Conservation (phyloP, 169 alveolate species). For the Eimeria praecox region DNA sequence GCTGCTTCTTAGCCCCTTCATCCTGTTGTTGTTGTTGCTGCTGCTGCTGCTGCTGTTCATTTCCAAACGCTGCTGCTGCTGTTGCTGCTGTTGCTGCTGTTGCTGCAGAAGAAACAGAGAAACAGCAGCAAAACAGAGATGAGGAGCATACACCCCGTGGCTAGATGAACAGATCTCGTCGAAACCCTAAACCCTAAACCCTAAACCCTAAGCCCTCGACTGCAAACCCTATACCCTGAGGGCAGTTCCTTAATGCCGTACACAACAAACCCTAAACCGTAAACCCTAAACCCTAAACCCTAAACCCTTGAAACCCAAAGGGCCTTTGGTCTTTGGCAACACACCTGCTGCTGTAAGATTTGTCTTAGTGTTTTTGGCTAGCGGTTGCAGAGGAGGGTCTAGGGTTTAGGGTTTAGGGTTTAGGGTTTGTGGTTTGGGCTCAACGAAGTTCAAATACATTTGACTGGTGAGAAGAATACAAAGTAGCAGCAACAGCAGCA, state of each 20-base stretch:
- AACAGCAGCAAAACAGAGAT: not conserved
- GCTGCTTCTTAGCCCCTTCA: not conserved
- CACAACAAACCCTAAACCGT: not conserved
- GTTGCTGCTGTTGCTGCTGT: conserved; percentile 6
- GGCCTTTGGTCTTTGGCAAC: not conserved
- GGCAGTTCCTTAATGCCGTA: too few relatives aligned
- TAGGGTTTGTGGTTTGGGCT: not conserved
- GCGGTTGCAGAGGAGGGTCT: not conserved
- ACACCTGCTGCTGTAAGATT: not conserved
- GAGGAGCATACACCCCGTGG: not conserved
- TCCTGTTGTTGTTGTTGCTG: conserved; percentile 19
- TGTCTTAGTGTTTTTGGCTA: conserved; percentile 7
- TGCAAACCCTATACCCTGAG: not conserved
- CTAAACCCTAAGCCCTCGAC: not conserved
- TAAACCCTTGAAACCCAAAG: not conserved
- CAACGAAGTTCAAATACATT: not conserved
- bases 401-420: conserved; percentile 42
- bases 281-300: conserved; percentile 10
- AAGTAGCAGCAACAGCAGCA: not conserved
- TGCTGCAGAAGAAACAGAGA: conserved; percentile 11
- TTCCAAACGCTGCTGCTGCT: not conserved
- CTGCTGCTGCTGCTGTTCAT: not conserved
- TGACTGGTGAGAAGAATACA: not conserved
- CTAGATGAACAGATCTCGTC: too few relatives aligned
- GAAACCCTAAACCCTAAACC: not conserved